phyloP scores from a whole-genome alignment of 805 yeast species.

The Saturnispora serradocipensis region DNA sequence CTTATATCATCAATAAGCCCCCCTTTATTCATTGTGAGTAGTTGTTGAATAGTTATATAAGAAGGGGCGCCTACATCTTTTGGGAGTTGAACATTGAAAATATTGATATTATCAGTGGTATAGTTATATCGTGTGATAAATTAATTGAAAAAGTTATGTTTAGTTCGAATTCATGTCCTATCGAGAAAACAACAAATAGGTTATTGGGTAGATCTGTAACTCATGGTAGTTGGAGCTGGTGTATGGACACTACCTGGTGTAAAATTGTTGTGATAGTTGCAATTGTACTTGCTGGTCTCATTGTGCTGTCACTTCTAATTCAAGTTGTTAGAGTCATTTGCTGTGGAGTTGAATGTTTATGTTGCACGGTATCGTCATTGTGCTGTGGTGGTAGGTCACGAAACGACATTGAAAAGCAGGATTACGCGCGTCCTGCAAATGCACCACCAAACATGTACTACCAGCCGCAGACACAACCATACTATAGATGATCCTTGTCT shows the following conservation, averaged over 20 bases:
- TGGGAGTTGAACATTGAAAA: background rate
- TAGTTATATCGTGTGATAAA: background rate
- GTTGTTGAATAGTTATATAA: background rate
- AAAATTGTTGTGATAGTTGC: conserved; percentile 71
- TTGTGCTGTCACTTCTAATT: conserved; percentile 47
- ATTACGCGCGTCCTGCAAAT: background rate
- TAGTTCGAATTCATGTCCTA: background rate
- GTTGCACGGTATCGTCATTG: conserved; percentile 50
- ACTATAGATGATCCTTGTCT: conserved; percentile 10
- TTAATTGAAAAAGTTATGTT: background rate
- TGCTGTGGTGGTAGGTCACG: conserved; percentile 34
- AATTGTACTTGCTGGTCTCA: conserved; percentile 46
- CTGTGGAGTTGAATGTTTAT: conserved; percentile 40
- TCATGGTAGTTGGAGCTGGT: conserved; percentile 50
- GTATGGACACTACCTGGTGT: conserved; percentile 71
- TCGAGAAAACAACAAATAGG: background rate
- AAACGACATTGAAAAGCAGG: conserved; percentile 2
- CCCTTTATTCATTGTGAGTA: background rate
- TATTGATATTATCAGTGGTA: background rate
- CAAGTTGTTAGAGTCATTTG: conserved; percentile 47
- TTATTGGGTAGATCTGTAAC: background rate
- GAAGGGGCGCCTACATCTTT: background rate
- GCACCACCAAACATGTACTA: conserved; percentile 27
- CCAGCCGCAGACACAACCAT: conserved; percentile 16
- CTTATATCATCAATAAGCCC: background rate